Evolutionary conservation across 2,329 filamentous ascomycete species (phyloP), one percentile per base, ranked within the genome.

Genomic region (Alternaria angustiovoidea): DNA sequence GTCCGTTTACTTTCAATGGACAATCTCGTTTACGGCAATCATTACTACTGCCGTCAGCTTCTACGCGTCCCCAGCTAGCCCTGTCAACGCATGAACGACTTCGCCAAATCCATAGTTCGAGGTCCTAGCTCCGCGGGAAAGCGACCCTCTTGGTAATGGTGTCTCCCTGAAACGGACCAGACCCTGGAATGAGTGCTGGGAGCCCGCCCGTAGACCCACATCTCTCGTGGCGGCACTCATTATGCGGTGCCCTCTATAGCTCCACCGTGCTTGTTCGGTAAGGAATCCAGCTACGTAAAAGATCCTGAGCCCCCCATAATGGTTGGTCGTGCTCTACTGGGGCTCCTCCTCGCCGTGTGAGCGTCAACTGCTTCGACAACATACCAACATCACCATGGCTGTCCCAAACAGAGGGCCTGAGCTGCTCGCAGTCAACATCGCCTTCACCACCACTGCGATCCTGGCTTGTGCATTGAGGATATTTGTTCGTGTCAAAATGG

Each of bases 361-460:
- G 54, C 36, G 41, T 36, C 44, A 20, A 47, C 51, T 51, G 47
- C 60, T 44, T 42, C 24, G 57, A 44, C 20, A 53, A 56, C 39
- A 46, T 30, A 14, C 32, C 46, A 41, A 24, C 52, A 54, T 34
- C 61, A 66, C 38, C 20, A 76, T 76, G 74, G 67, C 65, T 24
- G 65, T 74, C 34, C 68, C 71, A n/a, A 74, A 75, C 47, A 67
- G 75, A 56, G 75, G 73, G n/a, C 71, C 74, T 5, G 68, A 74
- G 63, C 73, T 77, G 42, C 53, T 72, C 22, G 72, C 59, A 39
- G 70, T 76, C 43, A 69, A 76, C 51, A 64, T 74, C 42, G 62
- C 66, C 8, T 77, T 78, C 41, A 24, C 76, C 41, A 48, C 57
- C 7, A 66, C 64, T 0, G 74, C 76, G 0, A 30, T 73, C 2